Percentiles rank a stretch among this genome's conserved stretches.
phyloP scores from a whole-genome alignment of 306 rosid genomes.

The Cicer cuneatum region DNA sequence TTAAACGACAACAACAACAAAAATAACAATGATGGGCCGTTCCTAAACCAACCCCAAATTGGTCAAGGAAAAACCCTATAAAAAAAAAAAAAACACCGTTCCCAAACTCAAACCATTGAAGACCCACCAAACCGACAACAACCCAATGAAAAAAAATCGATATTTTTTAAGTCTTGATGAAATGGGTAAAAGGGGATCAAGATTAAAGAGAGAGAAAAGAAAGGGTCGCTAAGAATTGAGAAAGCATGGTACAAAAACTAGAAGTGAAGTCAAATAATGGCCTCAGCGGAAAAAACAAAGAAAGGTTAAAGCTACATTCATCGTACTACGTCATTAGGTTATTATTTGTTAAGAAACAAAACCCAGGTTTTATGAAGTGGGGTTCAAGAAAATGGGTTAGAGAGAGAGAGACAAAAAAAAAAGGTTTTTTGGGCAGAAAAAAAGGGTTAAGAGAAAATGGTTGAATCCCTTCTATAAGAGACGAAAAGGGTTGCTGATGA shows the following conservation, averaged over 20 bases:
- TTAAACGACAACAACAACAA: conserved; percentile 36
- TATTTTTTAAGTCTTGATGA: background rate
- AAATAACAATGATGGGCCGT: conserved; percentile 1
- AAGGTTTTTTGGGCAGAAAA: background rate
- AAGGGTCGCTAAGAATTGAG: background rate
- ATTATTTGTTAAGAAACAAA: background rate
- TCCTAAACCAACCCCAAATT: conserved; percentile 42
- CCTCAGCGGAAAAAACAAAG: background rate
- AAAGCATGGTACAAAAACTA: conserved; percentile 20
- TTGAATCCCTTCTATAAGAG: background rate
- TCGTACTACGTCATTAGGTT: conserved; percentile 2
- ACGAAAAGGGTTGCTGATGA: background rate
- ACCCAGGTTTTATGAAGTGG: background rate
- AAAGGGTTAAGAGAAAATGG: conserved; percentile 11
- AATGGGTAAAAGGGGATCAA: conserved; percentile 42
- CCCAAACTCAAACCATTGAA: conserved; percentile 42
- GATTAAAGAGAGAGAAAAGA: background rate
- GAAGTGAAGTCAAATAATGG: conserved; percentile 54
- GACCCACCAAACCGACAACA: conserved; percentile 12
- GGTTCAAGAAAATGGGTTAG: conserved; percentile 40
- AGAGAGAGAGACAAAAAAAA: background rate
- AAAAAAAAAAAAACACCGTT: background rate
- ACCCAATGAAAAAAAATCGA: conserved; percentile 5
- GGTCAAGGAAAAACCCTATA: conserved; percentile 42
- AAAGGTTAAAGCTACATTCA: conserved; percentile 19